Base-by-base conservation (phyloP, 2,329 filamentous ascomycete genomes). In the Cercospora nicotianae region DNA sequence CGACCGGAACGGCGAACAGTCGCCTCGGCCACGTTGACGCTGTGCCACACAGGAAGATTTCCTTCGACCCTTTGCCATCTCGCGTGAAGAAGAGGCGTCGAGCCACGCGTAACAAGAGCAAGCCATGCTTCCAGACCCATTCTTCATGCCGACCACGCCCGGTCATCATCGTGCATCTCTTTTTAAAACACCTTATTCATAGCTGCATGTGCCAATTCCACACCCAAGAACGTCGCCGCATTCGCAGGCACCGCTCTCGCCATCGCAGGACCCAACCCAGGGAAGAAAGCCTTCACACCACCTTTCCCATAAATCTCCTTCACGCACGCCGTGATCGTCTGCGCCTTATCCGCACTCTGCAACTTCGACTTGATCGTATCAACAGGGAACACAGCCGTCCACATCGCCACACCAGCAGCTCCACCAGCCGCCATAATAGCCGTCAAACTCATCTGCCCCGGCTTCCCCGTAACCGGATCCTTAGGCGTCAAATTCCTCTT, bases 321-420 rank as follows among this genome's bases (percentile, higher is more conserved):
- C 62, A 99, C 87, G 33, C 95, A 92, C 7, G 91, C 89, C 16
- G 89, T 87, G 62, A 99, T 88, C 0, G 91, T 92, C 60, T 93
- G 90, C 73, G 90, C 90, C 60, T 93, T 93, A 77, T 95, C 91
- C 51, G 93, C 93, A 53, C 92, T 96, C 85, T 99, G 95, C 78
- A 99, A 83, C 42, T 94, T 86, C 71, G 90, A 94, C 87, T 99
- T 99, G 82, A 99, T 90, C 0, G 95, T 99, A 78, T 99, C 95
- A 72, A 99, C 87, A 23, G 95, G 95, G 87, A 99, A 99, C 51
- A 99, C 94, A 64, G 95, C 94, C 73, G 97, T 95, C 95, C 95
- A 99, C 95, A 99, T 99, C 70, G 95, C 95, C 28, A 99, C 88
- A 77, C 95, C 95, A 0, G 95, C 95, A 3, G 90, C 91, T 70